Evolutionary conservation across 2,329 filamentous ascomycete genomes (phyloP), one percentile per base, ranked within the genome.

Genomic region (Aspergillus sp.): DNA sequence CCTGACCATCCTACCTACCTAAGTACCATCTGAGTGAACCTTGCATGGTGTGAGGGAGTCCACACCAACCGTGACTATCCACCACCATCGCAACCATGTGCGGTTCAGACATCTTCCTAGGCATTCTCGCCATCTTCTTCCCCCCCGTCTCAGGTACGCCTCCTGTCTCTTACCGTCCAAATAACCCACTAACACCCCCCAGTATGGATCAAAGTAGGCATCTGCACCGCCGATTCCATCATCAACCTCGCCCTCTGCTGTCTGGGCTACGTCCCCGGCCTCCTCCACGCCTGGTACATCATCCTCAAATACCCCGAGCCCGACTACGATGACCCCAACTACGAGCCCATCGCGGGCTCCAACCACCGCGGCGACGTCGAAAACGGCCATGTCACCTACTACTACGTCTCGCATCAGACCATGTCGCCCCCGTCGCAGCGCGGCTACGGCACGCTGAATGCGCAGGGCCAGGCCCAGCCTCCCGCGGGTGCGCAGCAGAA

Each of bases 271-370:
- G 74, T 97, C 55, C 93, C 93, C 17, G 93, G 93, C 56, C 87
- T 97, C 46, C 78, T 99, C 2, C 94, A 99, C 77, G 85, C 92
- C 58, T 97, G 94, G 93, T 99, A 97, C 81, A 96, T 97, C 74
- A 97, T 99, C 74, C 84, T 89, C 65, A 88, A 89, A 69, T 89
- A 88, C 71, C 94, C 94, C 53, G 93, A 97, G 56, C 73, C 76
- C 62, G 80, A 86, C 53, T 82, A 82, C 71, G 84, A 88, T 58
- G 70, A 77, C 49, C 64, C 61, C 29, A 72, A 79, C 52, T 91
- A 94, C 74, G 83, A 89, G 61, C 75, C 78, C 47, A 71, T 88
- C 38, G 74, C 82, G 34, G 83, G 85, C 49, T 81, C 75, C 50
- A 80, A 81, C 57, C 75, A 77, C 61, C 63, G 65, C 38, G 58